Base-by-base conservation (phyloP, 2,329 filamentous ascomycete genomes). In the Ascochyta lentis region DNA sequence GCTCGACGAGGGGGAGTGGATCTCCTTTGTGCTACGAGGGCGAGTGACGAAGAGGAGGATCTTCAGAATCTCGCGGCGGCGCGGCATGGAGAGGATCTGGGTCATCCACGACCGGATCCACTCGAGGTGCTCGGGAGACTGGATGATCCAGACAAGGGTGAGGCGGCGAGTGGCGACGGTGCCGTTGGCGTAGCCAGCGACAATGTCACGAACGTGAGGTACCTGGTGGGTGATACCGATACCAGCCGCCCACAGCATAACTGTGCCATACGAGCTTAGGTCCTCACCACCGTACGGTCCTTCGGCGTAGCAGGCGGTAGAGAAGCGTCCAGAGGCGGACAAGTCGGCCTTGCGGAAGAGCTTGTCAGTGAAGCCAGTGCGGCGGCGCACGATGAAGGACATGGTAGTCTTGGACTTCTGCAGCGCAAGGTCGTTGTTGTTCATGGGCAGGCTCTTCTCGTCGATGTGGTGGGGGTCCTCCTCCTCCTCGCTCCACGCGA, bases 221-320 rank as follows among this genome's bases (percentile, higher is more conserved):
- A 98, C 86, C 73, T 96, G 92, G 75, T 98, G 94, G 1, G 94
- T 96, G 77, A 99, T 98, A 59, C 95, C 95, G 5, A 95, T 92
- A 54, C 94, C 91, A 53, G 92, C 93, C 12, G 94, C 93, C 71
- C 97, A 92, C 53, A 99, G 88, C 60, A 99, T 85, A 40, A 89
- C 87, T 39, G 96, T 95, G 35, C 95, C 94, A 76, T 97, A 98
- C 7, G 93, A 97, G 76, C 92, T 88, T 61, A 98, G 87, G 58
- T 87, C 87, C 76, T 96, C 89, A 71, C 92, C 89, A 38, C 80
- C 80, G 72, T 98, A 98, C 0, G 95, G 94, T 0, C 95, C 95
- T 78, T 98, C 95, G 58, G 96, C 86, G 54, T 90, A 86, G 31
- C 91, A 92, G 54, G 82, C 84, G 51, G 93, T 80, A 10, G 82